Evolutionary conservation across 805 yeast species (phyloP).

Genomic region (Candida railenensis): DNA sequence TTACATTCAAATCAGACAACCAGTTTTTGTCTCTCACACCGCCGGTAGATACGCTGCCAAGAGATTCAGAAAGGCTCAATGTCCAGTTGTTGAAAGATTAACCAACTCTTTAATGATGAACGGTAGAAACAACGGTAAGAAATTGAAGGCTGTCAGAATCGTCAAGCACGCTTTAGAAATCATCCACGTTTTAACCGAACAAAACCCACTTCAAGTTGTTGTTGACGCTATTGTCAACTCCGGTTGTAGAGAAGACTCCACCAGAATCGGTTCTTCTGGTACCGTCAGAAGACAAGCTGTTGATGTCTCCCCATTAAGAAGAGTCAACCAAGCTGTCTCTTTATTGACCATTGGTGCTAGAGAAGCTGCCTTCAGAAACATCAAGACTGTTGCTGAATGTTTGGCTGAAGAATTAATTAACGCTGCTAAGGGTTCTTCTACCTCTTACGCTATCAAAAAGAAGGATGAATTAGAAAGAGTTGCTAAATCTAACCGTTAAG

Average conservation of each 20-base stretch:
- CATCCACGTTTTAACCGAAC: slow-evolving; percentile 95
- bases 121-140: slow-evolving; percentile 99
- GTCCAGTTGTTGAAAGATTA: slow-evolving; percentile 98
- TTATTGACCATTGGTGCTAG: slow-evolving; percentile 99
- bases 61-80: slow-evolving; percentile 99
- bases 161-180: slow-evolving; percentile 99
- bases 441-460: slow-evolving; percentile 99
- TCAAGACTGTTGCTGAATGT: slow-evolving; percentile 99
- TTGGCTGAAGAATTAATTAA: slow-evolving; percentile 99
- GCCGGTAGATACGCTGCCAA: slow-evolving; percentile 99
- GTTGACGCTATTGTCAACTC: slow-evolving; percentile 99
- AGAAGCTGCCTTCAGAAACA: slow-evolving; percentile 99
- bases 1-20: slow-evolving; percentile 96
- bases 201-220: slow-evolving; percentile 98
- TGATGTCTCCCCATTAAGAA: slow-evolving; percentile 99
- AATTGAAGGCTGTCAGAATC: slow-evolving; percentile 99
- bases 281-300: slow-evolving; percentile 99
- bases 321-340: slow-evolving; percentile 99
- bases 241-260: slow-evolving; percentile 99
- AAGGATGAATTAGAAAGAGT: slow-evolving; percentile 99
- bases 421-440: slow-evolving; percentile 99
- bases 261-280: slow-evolving; percentile 99
- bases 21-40: slow-evolving; percentile 97
- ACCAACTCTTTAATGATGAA: slow-evolving; percentile 99
- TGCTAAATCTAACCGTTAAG: slow-evolving; percentile 99